A percentile compares a stretch with the other conserved stretches of the same genome.
These are phyloP conservation scores for Micractinium sp. DNA, from an alignment of 139 green algal species.

Conservation along the genomic window DNA sequence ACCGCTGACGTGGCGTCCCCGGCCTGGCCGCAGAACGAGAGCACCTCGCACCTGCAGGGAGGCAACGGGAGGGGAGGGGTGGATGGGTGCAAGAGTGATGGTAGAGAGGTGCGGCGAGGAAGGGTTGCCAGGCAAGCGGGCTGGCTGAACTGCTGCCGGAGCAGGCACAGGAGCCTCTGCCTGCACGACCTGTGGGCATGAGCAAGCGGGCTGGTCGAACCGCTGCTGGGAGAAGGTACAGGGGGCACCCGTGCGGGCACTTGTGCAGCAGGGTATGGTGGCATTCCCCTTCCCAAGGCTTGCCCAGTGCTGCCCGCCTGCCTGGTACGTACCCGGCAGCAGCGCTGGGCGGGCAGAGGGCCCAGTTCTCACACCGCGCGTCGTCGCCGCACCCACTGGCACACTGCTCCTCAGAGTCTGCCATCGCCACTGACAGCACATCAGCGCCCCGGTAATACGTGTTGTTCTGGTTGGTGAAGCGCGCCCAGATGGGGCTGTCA, in stretches of 20 bases:
- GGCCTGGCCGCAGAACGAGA: background rate
- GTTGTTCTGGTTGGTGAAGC: background rate
- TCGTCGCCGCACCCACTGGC: background rate
- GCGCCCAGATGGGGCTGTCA: background rate
- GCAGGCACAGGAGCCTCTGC: too few species aligned
- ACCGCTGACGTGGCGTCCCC: background rate
- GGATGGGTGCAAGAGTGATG: background rate
- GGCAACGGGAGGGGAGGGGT: background rate
- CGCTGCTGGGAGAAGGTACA: too few species aligned
- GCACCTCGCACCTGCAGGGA: background rate
- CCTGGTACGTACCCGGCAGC: background rate
- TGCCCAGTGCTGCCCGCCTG: too few species aligned
- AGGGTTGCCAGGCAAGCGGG: too few species aligned
- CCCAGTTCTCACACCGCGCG: slow-evolving; percentile 1
- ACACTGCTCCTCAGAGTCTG: background rate
- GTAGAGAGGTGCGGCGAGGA: too few species aligned
- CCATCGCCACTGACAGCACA: background rate
- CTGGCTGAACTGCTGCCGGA: too few species aligned
- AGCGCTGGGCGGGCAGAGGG: background rate
- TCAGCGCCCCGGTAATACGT: background rate
- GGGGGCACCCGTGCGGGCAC: too few species aligned
- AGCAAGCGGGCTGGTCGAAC: too few species aligned
- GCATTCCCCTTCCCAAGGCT: too few species aligned
- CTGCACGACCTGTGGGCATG: too few species aligned
- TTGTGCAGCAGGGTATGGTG: too few species aligned